A percentile compares a stretch with the other conserved stretches of the same genome.
phyloP scores from a whole-genome alignment of 2,329 filamentous ascomycete species.

The Trichoderma arundinaceum region DNA sequence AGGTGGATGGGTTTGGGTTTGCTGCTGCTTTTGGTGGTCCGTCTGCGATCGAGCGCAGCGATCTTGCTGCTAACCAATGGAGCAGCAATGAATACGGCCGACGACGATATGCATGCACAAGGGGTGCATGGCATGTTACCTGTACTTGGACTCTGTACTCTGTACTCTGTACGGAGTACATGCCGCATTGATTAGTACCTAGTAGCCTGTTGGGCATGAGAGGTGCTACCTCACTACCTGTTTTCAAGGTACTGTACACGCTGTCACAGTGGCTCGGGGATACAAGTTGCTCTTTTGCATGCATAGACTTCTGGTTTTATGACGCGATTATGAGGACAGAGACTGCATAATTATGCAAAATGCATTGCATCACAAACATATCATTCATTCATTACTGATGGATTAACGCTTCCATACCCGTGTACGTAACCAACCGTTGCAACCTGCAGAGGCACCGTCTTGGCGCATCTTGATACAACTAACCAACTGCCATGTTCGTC shows the following conservation, averaged over 20 bases:
- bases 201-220: no score
- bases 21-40: slow-evolving; percentile 1
- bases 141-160: background rate
- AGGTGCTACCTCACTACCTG: no score
- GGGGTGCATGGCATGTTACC: background rate
- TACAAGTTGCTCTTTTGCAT: background rate
- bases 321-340: slow-evolving; percentile 28
- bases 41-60: slow-evolving; percentile 19
- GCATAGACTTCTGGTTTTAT: slow-evolving; percentile 4
- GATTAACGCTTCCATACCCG: no score
- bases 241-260: no score
- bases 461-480: no score
- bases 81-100: background rate
- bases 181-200: no score
- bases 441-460: no score
- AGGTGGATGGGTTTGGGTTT: background rate
- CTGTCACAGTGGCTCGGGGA: no score
- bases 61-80: slow-evolving; percentile 3
- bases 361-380: slow-evolving; percentile 17
- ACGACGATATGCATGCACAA: no score
- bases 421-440: no score
- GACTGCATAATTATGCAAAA: slow-evolving; percentile 9
- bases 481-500: background rate
- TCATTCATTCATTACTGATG: background rate
- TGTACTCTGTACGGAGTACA: no score